Evolutionary conservation across 257 asterid genomes (phyloP), one percentile per base, ranked within the genome.

Genomic region (Solanum bukasovii): DNA sequence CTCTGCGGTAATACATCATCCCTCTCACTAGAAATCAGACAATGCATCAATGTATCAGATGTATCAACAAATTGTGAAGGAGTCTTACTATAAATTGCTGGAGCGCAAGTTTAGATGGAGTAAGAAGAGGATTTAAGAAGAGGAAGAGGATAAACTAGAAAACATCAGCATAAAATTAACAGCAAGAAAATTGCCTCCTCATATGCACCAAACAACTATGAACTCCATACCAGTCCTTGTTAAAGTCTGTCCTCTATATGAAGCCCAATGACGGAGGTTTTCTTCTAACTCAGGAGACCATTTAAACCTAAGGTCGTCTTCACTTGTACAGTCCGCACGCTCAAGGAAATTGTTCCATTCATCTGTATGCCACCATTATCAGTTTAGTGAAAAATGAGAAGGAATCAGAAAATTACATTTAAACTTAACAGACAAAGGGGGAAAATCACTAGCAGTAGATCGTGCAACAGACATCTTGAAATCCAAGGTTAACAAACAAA

Each of bases 1-100:
- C 99, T 94, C 91, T 96, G 87, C 99, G 98, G 88, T 97, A 97
- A 88, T 97, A 97, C 99, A 97, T 97, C 99, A 97, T 97, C 88
- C 99, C 99, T 90, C 99, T 92, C 71, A 97, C 99, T 97, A 96
- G 84, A 84, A 90, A 87, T 87, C 86, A 72, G 31, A 35, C 87
- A 78, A 77, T 75, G 82, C 37, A 63, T 25, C 56, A 23, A 82
- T 81, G 8, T 68, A 90, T n/a, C 67, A 84, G 77, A 63, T 56
- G 44, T 20, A 44, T 72, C 65, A 82, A 68, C 77, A 85, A 72
- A 85, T 34, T 52, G 46, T 34, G n/a, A 29, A 27, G 44, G 31
- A 49, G 52, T 56, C 38, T 33, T 81, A 81, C 68, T 46, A 44
- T 18, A 46, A 46, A 46, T 78, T 78, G 65, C 61, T 27, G 7